Base-by-base conservation (phyloP, 2,329 filamentous ascomycete species). In the Colletotrichum viniferum region DNA sequence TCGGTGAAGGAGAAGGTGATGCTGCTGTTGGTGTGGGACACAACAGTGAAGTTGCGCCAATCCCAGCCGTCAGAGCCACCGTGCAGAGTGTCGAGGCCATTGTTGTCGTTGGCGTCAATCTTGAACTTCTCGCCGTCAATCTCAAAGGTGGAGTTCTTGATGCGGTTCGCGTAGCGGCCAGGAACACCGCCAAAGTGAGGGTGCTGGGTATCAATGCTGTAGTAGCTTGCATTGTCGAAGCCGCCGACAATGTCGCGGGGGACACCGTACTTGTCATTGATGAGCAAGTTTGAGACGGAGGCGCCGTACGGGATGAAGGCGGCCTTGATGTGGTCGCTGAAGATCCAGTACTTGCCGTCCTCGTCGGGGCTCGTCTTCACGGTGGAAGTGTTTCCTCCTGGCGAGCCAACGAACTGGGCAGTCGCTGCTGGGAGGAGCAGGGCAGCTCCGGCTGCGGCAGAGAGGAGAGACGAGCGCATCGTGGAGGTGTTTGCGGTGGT, bases 141-240 rank as follows among this genome's bases (percentile, higher is more conserved):
- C 74, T 86, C 88, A 80, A 95, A 95, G 7, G 90, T 93, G 83
- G 91, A 92, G 87, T 96, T 95, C 87, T 91, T 92, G 87, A 96
- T 96, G 78, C 94, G 92, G 83, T 96, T 96, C 74, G 94, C 94
- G 82, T 96, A 96, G 71, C 94, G 92, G 62, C 94, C 94, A 1
- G 93, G 93, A 1, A 96, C 91, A 79, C 92, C 87, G 74, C 93
- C 94, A 78, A 94, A 92, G 86, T 95, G 93, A 66, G 90, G 92
- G 82, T 96, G 94, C 76, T 89, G 86, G 74, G 84, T 84, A 83
- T 95, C 93, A 64, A 91, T 82, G 74, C 83, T 84, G 84, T 96
- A 96, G 84, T 94, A 92, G 68, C 86, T 91, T 61, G 94, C 94
- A 81, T 95, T 95, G 85, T 96, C 94, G 79, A 92, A 96, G 63